A percentile compares a stretch with the other conserved stretches of the same genome.
phyloP scores from a whole-genome alignment of 345 rosid genomes.

The Lepidium didymum region DNA sequence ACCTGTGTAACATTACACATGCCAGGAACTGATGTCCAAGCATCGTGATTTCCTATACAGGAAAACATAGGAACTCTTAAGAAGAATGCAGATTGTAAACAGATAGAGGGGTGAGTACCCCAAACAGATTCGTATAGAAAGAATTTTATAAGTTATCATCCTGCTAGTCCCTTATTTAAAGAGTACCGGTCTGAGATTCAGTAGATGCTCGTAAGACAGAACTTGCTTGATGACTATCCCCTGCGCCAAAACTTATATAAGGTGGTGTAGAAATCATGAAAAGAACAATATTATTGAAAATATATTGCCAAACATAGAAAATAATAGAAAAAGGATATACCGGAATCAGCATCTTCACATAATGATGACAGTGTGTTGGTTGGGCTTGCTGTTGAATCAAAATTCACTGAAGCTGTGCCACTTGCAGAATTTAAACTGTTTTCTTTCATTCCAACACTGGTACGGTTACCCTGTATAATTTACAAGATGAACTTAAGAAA shows the following conservation, averaged over 20 bases:
- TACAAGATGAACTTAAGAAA: neutral
- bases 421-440: constrained; percentile 34
- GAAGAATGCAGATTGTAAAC: constrained; percentile 1
- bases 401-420: constrained; percentile 50
- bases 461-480: constrained; percentile 51
- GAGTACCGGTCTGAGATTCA: constrained; percentile 36
- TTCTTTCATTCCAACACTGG: constrained; percentile 48
- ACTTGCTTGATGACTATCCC: constrained; percentile 57
- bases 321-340: constrained; percentile 30
- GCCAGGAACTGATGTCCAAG: constrained; percentile 34
- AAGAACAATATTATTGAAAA: neutral
- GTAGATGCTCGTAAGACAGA: constrained; percentile 30
- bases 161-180: constrained; percentile 23
- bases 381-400: constrained; percentile 69
- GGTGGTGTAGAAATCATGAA: constrained; percentile 5
- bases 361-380: constrained; percentile 62
- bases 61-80: constrained; percentile 15
- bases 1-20: constrained; percentile 25
- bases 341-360: constrained; percentile 89
- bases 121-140: constrained; percentile 21
- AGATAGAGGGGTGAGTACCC: constrained; percentile 26
- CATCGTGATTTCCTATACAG: constrained; percentile 32
- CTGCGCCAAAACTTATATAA: constrained; percentile 38
- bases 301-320: neutral
- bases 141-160: constrained; percentile 25